These are phyloP conservation scores for Schwanniomyces polymorphus DNA, from an alignment of 805 yeast genomes.

Conservation along the genomic window DNA sequence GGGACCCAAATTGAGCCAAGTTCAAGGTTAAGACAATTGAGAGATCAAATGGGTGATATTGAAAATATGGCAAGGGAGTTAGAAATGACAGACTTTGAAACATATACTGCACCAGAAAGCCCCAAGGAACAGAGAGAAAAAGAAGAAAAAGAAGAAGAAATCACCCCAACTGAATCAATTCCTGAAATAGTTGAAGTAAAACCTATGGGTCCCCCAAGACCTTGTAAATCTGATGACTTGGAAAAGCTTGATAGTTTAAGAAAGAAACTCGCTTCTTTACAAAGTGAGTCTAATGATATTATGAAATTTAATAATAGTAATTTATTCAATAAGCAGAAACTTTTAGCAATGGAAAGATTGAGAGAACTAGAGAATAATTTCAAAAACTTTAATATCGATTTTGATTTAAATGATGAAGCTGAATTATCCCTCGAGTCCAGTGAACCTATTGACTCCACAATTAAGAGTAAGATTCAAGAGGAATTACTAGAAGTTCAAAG, in stretches of 20 bases:
- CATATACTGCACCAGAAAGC: conserved; percentile 18
- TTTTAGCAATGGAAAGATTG: conserved; percentile 69
- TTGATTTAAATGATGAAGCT: conserved; percentile 24
- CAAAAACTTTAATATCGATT: conserved; percentile 63
- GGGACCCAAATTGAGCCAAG: conserved; percentile 71
- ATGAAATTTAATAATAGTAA: conserved; percentile 67
- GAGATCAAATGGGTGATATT: conserved; percentile 82
- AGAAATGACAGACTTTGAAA: conserved; percentile 79
- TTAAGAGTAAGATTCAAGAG: conserved; percentile 37
- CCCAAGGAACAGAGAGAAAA: neutral
- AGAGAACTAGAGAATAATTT: conserved; percentile 67
- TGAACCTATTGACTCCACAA: conserved; percentile 31
- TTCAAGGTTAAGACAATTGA: conserved; percentile 66
- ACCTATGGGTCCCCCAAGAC: conserved; percentile 35
- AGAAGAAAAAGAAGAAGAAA: conserved; percentile 16
- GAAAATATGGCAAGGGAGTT: conserved; percentile 83
- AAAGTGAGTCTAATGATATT: conserved; percentile 74
- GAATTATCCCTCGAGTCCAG: conserved; percentile 10
- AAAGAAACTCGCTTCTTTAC: conserved; percentile 59
- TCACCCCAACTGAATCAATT: conserved; percentile 10
- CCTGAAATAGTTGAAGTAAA: neutral
- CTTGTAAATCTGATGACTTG: conserved; percentile 50
- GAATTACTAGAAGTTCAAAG: conserved; percentile 44
- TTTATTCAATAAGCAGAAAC: conserved; percentile 57
- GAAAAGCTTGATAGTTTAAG: conserved; percentile 56